Evolutionary conservation across 2,329 filamentous ascomycete genomes (phyloP).

Genomic region (Clarireedia hainanense): DNA sequence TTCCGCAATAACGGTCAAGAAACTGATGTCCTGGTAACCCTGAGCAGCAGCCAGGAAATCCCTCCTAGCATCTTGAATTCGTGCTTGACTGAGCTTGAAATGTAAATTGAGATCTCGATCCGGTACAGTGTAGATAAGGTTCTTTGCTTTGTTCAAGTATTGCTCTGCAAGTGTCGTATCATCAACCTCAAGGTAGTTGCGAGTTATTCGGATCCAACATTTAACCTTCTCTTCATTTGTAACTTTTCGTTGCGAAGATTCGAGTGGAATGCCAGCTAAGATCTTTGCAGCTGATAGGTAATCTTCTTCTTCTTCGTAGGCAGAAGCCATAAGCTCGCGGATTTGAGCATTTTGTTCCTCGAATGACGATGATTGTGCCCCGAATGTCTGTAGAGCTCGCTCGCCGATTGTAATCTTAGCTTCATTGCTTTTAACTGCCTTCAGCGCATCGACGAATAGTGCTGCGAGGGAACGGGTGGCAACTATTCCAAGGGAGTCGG

Average conservation of each 20-base stretch:
- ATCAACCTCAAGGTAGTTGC: constrained; percentile 89
- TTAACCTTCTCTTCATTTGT: constrained; percentile 73
- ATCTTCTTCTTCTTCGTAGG: constrained; percentile 76
- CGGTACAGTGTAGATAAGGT: constrained; percentile 71
- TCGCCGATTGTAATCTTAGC: constrained; percentile 69
- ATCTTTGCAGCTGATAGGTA: constrained; percentile 69
- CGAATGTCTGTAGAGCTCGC: constrained; percentile 61
- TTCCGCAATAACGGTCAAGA: constrained; percentile 71
- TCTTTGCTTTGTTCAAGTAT: constrained; percentile 92
- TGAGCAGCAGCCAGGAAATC: constrained; percentile 82
- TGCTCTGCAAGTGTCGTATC: constrained; percentile 78
- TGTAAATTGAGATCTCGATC: constrained; percentile 70
- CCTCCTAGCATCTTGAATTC: constrained; percentile 85
- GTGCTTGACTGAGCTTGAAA: constrained; percentile 86
- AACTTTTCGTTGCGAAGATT: constrained; percentile 79
- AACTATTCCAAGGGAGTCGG: constrained; percentile 27
- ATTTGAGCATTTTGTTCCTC: constrained; percentile 78
- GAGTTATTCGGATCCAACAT: constrained; percentile 89
- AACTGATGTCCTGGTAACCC: constrained; percentile 81
- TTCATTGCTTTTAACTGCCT: constrained; percentile 50
- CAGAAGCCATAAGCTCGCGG: constrained; percentile 73
- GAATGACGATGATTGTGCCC: constrained; percentile 58
- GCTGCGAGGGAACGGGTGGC: constrained; percentile 25
- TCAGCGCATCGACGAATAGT: constrained; percentile 58
- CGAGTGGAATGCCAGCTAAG: constrained; percentile 72